Conservation (phyloP, 495 filamentous ascomycete genomes). For the Penicillium maclennaniae region DNA sequence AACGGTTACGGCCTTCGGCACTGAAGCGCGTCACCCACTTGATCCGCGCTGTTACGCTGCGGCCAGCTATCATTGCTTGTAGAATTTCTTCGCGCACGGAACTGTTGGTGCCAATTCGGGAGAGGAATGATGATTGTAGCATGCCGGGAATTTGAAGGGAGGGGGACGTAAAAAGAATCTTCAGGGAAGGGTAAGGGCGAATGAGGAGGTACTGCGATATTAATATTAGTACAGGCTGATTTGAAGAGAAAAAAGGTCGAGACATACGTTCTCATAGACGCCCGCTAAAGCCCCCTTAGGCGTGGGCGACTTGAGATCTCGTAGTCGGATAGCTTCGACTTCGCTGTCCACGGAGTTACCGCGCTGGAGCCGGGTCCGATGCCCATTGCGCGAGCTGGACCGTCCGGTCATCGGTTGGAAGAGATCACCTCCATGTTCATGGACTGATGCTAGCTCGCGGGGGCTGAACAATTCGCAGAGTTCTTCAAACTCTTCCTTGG, state of each 20-base stretch:
- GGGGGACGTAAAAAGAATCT: slow-evolving; percentile 16
- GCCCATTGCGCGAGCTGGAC: neutral
- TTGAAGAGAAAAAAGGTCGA: neutral
- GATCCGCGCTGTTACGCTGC: slow-evolving; percentile 62
- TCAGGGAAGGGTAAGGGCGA: slow-evolving; percentile 18
- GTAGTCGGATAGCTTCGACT: slow-evolving; percentile 21
- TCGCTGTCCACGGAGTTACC: slow-evolving; percentile 16
- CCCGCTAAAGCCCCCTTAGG: slow-evolving; percentile 28
- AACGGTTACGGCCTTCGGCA: slow-evolving; percentile 46
- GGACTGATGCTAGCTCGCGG: slow-evolving; percentile 49
- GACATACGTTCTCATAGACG: slow-evolving; percentile 47
- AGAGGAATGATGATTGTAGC: slow-evolving; percentile 30
- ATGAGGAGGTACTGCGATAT: slow-evolving; percentile 11
- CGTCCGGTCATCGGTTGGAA: slow-evolving; percentile 24
- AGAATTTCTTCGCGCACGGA: slow-evolving; percentile 54
- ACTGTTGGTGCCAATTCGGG: slow-evolving; percentile 49
- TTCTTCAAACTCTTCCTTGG: slow-evolving; percentile 46
- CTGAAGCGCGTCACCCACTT: slow-evolving; percentile 50
- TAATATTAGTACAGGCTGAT: neutral
- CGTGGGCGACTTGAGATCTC: slow-evolving; percentile 21
- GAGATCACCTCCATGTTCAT: slow-evolving; percentile 30
- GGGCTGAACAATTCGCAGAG: slow-evolving; percentile 55
- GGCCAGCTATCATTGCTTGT: slow-evolving; percentile 53
- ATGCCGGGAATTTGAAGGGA: slow-evolving; percentile 20
- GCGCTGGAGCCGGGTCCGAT: slow-evolving; percentile 15